Conservation (phyloP, 768 basidiomycete genomes). For the Chalciporus chontae region DNA sequence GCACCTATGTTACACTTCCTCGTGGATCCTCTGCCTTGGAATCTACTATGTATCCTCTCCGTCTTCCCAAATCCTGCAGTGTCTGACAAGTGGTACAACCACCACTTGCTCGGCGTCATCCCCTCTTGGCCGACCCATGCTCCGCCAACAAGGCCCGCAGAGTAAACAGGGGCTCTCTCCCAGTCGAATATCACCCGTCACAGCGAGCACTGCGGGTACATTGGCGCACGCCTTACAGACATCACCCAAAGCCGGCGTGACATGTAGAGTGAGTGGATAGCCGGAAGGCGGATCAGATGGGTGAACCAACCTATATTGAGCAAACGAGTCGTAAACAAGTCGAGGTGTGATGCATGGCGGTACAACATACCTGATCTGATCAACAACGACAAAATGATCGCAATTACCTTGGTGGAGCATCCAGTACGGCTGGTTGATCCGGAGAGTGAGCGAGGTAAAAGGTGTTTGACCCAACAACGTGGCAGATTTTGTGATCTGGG, state of each 20-base stretch:
- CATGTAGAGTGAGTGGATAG: conserved; percentile 67
- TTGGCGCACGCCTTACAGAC: conserved; percentile 67
- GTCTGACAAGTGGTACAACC: conserved; percentile 51
- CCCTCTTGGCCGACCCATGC: conserved; percentile 55
- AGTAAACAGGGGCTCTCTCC: conserved; percentile 77
- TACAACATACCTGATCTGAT: conserved; percentile 59
- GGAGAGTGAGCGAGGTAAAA: conserved; percentile 53
- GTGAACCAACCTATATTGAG: conserved; percentile 49
- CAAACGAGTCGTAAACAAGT: conserved; percentile 5
- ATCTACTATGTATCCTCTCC: conserved; percentile 1
- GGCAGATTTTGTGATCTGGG: conserved; percentile 35
- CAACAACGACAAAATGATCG: conserved; percentile 73
- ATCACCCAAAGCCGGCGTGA: conserved; percentile 58
- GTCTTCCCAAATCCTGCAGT: conserved; percentile 29
- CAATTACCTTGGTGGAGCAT: conserved; percentile 78
- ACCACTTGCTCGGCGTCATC: conserved; percentile 37
- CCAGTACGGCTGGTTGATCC: conserved; percentile 78
- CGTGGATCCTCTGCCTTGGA: not conserved
- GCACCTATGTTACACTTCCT: not conserved
- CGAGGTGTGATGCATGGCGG: not conserved
- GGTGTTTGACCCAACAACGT: conserved; percentile 45
- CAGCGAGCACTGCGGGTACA: conserved; percentile 64
- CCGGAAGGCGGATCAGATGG: conserved; percentile 50
- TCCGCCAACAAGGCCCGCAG: conserved; percentile 71
- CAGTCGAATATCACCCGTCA: conserved; percentile 68